Percentiles rank a stretch among this genome's conserved stretches.
These are phyloP conservation scores for Paracorniculantispora psalliotae DNA, from an alignment of 2,329 filamentous ascomycete species.

Conservation along the genomic window DNA sequence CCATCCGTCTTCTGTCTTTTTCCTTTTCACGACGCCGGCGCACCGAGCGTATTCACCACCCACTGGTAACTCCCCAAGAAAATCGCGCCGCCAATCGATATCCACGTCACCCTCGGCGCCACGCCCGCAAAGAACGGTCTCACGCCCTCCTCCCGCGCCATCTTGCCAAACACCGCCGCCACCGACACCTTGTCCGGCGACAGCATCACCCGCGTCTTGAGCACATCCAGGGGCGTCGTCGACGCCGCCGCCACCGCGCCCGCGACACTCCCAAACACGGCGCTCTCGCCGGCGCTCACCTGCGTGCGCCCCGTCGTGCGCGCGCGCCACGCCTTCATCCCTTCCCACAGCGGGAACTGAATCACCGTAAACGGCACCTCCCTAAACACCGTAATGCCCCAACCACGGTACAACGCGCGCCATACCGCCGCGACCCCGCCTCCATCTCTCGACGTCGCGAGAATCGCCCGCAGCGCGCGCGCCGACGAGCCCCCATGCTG, in stretches of 20 bases:
- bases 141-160: constrained; percentile 60
- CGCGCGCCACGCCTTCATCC: constrained; percentile 69
- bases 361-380: constrained; percentile 97
- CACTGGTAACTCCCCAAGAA: constrained; percentile 93
- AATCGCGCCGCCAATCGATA: constrained; percentile 87
- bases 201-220: constrained; percentile 97
- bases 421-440: constrained; percentile 57
- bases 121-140: constrained; percentile 69
- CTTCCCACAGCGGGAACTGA: constrained; percentile 96
- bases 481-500: constrained; percentile 69
- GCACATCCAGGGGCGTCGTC: constrained; percentile 90
- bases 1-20: background rate
- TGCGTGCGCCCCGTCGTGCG: constrained; percentile 29
- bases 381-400: constrained; percentile 85
- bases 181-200: constrained; percentile 62
- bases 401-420: constrained; percentile 85
- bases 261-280: constrained; percentile 74
- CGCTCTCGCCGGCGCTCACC: constrained; percentile 72
- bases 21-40: background rate
- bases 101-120: constrained; percentile 87
- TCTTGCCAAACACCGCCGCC: constrained; percentile 54
- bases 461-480: constrained; percentile 65
- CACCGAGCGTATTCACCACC: constrained; percentile 66
- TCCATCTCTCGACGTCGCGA: constrained; percentile 30
- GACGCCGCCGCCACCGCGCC: constrained; percentile 81